Conservation (phyloP, 345 rosid species). For the Citrus hindsii region DNA sequence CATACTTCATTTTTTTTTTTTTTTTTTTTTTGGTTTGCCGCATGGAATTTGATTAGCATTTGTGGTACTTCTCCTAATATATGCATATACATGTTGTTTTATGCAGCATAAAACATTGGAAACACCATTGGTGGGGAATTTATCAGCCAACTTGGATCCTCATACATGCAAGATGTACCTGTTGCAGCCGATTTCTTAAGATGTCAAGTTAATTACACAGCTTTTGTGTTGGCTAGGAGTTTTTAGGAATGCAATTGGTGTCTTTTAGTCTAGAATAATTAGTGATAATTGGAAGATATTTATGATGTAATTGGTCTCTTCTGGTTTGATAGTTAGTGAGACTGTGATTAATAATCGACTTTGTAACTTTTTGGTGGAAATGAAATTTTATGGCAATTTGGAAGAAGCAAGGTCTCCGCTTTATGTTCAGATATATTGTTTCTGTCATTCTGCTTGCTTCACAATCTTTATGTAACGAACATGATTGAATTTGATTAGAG, state of each 20-base stretch:
- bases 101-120: conserved; percentile 74
- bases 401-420: background rate
- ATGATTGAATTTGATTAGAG: no score
- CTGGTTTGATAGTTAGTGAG: background rate
- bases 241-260: no score
- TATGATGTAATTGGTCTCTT: background rate
- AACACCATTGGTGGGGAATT: conserved; percentile 45
- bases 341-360: background rate
- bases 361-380: background rate
- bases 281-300: no score
- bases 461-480: no score
- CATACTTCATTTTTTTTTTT: background rate
- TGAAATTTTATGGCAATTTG: background rate
- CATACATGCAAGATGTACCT: conserved; percentile 75
- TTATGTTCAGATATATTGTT: no score
- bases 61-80: conserved; percentile 1
- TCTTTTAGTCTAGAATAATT: no score
- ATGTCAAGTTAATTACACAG: background rate
- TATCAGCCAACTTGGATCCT: conserved; percentile 50
- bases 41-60: background rate
- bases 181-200: conserved; percentile 67
- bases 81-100: background rate
- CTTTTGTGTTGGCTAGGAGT: no score
- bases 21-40: background rate
- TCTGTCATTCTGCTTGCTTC: no score